These are phyloP conservation scores for Lentinula guzmanii DNA, from an alignment of 768 basidiomycete genomes.

Conservation along the genomic window DNA sequence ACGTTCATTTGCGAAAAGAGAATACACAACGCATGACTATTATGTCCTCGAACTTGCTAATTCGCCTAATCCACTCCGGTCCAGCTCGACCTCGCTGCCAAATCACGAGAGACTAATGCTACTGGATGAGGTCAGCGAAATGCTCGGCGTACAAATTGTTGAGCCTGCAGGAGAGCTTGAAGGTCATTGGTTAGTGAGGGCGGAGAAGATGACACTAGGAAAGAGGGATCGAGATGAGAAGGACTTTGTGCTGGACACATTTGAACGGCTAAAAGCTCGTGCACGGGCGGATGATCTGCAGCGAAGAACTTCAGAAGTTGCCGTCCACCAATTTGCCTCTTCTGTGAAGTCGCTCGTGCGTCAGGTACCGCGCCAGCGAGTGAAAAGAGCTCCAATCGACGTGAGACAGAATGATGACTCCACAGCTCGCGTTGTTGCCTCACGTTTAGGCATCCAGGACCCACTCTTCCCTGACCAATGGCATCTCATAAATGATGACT, in stretches of 20 bases:
- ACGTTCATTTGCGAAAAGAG: conserved; percentile 29
- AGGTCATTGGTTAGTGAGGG: conserved; percentile 80
- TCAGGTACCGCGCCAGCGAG: conserved; percentile 62
- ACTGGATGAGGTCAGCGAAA: conserved; percentile 50
- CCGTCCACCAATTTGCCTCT: conserved; percentile 39
- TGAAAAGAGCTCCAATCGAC: conserved; percentile 71
- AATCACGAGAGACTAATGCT: conserved; percentile 24
- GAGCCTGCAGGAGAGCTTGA: conserved; percentile 81
- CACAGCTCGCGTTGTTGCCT: conserved; percentile 41
- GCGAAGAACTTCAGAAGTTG: conserved; percentile 1
- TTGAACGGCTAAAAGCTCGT: conserved; percentile 34
- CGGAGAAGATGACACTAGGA: conserved; percentile 30
- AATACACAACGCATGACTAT: conserved; percentile 69
- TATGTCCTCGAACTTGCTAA: conserved; percentile 66
- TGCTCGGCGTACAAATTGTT: conserved; percentile 78
- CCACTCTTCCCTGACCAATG: conserved; percentile 85
- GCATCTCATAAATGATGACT: conserved; percentile 90
- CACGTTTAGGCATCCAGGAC: conserved; percentile 66
- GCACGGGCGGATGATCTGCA: conserved; percentile 20
- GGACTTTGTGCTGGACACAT: conserved; percentile 46
- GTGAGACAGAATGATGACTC: conserved; percentile 27
- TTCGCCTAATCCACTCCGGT: neutral
- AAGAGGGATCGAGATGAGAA: conserved; percentile 20
- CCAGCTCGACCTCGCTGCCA: neutral
- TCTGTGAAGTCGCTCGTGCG: conserved; percentile 56